These are phyloP conservation scores for Plasmodium vivax DNA, from an alignment of 169 alveolate species.

Conservation along the genomic window DNA sequence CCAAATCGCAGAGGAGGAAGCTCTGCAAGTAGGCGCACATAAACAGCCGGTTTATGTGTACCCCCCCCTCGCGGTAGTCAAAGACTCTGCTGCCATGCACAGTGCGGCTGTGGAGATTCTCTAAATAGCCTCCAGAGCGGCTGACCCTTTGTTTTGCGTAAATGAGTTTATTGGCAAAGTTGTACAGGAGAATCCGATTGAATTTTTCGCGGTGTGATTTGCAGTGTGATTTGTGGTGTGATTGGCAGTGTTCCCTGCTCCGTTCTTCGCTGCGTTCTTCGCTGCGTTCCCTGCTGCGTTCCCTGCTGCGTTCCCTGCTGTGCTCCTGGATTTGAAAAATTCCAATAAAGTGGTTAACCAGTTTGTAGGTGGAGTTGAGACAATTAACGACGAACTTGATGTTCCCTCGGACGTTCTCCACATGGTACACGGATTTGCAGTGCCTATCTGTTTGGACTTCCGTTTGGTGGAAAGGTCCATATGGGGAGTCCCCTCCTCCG, in stretches of 20 bases:
- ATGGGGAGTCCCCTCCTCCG: background rate
- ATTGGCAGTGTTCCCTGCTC: too few relatives aligned
- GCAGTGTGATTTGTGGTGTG: too few relatives aligned
- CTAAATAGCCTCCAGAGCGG: background rate
- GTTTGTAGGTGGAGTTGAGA: slow-evolving; percentile 45
- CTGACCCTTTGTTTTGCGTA: background rate
- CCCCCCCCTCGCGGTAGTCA: background rate
- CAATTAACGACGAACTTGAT: slow-evolving; percentile 54
- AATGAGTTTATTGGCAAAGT: slow-evolving; percentile 20
- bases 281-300: too few relatives aligned
- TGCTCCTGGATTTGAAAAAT: slow-evolving; percentile 8
- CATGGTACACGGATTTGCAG: background rate
- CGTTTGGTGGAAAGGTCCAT: background rate
- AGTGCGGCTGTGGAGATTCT: background rate
- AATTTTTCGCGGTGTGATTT: background rate
- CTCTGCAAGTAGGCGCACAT: slow-evolving; percentile 19
- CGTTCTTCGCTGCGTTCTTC: too few relatives aligned
- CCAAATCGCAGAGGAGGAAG: slow-evolving; percentile 21
- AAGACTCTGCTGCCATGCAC: background rate
- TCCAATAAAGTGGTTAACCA: slow-evolving; percentile 13
- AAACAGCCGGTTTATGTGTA: slow-evolving; percentile 45
- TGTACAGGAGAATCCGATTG: slow-evolving; percentile 16
- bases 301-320: background rate
- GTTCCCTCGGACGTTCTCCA: background rate
- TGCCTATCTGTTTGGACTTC: background rate